Evolutionary conservation across 768 basidiomycete genomes (phyloP).

Genomic region (Termitomyces sp.): DNA sequence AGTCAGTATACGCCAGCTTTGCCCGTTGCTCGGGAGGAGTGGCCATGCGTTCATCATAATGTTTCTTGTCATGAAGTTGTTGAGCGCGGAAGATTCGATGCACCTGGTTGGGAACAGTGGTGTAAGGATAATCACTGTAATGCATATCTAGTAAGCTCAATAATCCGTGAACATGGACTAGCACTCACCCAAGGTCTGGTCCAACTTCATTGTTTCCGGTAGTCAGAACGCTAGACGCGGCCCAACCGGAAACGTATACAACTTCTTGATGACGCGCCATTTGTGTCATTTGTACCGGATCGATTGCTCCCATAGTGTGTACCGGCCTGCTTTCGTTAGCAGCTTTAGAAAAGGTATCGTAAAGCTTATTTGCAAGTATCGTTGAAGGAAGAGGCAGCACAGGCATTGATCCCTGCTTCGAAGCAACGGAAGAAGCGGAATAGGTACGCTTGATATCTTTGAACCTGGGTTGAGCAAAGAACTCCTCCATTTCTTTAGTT

Average conservation of each 20-base stretch:
- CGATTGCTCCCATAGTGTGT: constrained; percentile 91
- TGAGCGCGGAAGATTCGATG: constrained; percentile 90
- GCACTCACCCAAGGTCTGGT: constrained; percentile 81
- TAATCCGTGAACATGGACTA: constrained; percentile 6
- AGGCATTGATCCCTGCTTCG: constrained; percentile 87
- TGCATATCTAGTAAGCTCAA: neutral
- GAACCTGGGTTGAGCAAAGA: constrained; percentile 78
- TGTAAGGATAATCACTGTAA: constrained; percentile 88
- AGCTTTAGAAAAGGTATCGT: constrained; percentile 57
- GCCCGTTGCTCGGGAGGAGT: constrained; percentile 59
- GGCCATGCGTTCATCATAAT: constrained; percentile 81
- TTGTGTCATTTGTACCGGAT: constrained; percentile 93
- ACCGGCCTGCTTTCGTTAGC: constrained; percentile 65
- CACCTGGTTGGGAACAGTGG: constrained; percentile 94
- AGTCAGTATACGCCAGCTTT: constrained; percentile 79
- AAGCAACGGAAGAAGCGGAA: constrained; percentile 71
- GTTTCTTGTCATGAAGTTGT: constrained; percentile 89
- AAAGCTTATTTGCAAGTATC: constrained; percentile 86
- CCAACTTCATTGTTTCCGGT: constrained; percentile 91
- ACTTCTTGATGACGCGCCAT: constrained; percentile 86
- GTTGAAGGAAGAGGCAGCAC: constrained; percentile 73
- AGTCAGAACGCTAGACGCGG: constrained; percentile 78
- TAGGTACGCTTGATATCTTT: constrained; percentile 74
- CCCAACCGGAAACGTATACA: constrained; percentile 94
- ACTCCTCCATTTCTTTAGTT: constrained; percentile 59